A percentile compares a stretch with the other conserved stretches of the same genome.
Conservation (phyloP, 164 flowering plant genomes). For the Berberis vulgaris region DNA sequence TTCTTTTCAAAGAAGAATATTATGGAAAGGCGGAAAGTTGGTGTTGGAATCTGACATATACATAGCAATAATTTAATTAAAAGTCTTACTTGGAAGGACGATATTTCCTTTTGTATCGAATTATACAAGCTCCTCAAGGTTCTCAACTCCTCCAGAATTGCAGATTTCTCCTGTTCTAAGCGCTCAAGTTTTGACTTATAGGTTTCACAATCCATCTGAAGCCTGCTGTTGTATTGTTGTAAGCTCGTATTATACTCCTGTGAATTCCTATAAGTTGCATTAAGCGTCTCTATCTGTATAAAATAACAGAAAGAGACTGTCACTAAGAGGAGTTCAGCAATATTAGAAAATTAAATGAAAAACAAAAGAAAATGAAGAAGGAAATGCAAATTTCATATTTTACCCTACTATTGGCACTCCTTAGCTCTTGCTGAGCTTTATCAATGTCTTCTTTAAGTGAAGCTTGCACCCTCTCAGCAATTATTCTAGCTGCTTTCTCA, state of each 20-base stretch:
- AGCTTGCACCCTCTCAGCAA: constrained; percentile 35
- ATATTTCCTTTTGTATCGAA: constrained; percentile 57
- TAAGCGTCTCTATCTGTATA: constrained; percentile 50
- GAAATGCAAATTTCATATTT: background rate
- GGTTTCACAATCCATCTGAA: constrained; percentile 67
- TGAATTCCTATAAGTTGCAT: constrained; percentile 66
- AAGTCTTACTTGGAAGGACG: constrained; percentile 51
- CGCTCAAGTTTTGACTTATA: constrained; percentile 58
- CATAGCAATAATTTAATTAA: too few species aligned
- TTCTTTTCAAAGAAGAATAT: too few species aligned
- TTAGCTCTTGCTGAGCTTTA: constrained; percentile 39
- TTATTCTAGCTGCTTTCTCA: constrained; percentile 47
- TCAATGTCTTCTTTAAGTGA: constrained; percentile 43
- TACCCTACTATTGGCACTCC: constrained; percentile 63
- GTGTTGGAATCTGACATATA: too few species aligned
- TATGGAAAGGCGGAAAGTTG: too few species aligned
- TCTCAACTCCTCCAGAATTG: constrained; percentile 67
- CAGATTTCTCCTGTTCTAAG: constrained; percentile 67
- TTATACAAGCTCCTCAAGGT: constrained; percentile 48
- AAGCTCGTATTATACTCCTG: constrained; percentile 91
- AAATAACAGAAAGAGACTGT: background rate
- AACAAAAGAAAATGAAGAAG: background rate
- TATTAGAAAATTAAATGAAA: background rate
- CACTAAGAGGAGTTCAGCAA: background rate
- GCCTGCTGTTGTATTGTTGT: constrained; percentile 86